These are phyloP conservation scores for Leonotis leonurus DNA, from an alignment of 257 asterid genomes.

Conservation along the genomic window DNA sequence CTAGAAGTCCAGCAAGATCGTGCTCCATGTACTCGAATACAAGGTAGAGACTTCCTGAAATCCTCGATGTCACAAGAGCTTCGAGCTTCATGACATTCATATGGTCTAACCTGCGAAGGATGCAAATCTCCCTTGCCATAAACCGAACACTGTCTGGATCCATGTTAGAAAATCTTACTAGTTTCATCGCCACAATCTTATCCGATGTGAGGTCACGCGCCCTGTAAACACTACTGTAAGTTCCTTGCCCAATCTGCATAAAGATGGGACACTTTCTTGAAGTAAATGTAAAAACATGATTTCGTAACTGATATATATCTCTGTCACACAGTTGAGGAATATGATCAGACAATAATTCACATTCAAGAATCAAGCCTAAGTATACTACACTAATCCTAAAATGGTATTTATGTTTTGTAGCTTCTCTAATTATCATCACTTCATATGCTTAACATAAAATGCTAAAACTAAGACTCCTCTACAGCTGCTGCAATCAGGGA, in stretches of 20 bases:
- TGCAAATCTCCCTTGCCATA: constrained; percentile 82
- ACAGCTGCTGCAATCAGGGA: not conserved
- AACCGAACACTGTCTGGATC: constrained; percentile 85
- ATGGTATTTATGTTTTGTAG: too few species aligned
- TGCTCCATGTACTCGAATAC: constrained; percentile 96
- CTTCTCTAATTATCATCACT: too few species aligned
- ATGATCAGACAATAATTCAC: too few species aligned
- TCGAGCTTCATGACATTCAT: constrained; percentile 90
- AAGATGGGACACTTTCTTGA: not conserved
- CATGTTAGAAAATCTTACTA: constrained; percentile 72
- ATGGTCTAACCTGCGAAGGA: constrained; percentile 72
- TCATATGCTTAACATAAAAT: too few species aligned
- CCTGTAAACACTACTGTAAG: constrained; percentile 80
- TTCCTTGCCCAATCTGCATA: constrained; percentile 87
- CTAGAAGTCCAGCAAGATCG: constrained; percentile 76
- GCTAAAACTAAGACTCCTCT: too few species aligned
- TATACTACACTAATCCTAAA: too few species aligned
- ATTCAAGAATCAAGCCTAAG: too few species aligned
- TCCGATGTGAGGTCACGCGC: constrained; percentile 54
- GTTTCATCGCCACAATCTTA: constrained; percentile 79
- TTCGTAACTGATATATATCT: not conserved
- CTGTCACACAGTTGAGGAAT: too few species aligned
- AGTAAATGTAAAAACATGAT: not conserved
- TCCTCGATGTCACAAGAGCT: constrained; percentile 65
- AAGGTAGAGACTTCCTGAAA: constrained; percentile 69